Conservation (phyloP, 2,329 filamentous ascomycete species). For the Sclerotinia borealis region DNA sequence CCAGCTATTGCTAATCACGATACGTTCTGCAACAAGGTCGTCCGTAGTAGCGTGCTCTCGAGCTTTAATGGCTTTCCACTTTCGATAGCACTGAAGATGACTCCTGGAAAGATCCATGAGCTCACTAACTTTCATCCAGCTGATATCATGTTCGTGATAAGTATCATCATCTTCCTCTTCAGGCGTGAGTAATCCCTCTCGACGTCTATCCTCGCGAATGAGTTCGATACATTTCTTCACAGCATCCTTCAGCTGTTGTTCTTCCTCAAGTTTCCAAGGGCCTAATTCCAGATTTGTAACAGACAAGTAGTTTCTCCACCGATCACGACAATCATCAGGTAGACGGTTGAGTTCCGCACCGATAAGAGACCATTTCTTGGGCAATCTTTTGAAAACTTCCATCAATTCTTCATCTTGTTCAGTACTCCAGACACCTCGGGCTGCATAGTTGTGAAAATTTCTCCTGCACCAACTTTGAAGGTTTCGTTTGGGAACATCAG, state of each 20-base stretch:
- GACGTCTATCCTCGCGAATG: slow-evolving; percentile 38
- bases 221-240: slow-evolving; percentile 48
- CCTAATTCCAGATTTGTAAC: slow-evolving; percentile 45
- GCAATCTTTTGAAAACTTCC: slow-evolving; percentile 39
- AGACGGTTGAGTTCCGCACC: slow-evolving; percentile 57
- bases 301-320: slow-evolving; percentile 63
- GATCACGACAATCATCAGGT: slow-evolving; percentile 60
- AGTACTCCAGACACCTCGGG: slow-evolving; percentile 51
- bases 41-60: slow-evolving; percentile 23
- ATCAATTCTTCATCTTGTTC: slow-evolving; percentile 53
- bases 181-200: slow-evolving; percentile 23
- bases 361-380: slow-evolving; percentile 56
- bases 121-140: slow-evolving; percentile 60
- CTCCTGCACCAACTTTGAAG: slow-evolving; percentile 53
- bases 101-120: slow-evolving; percentile 56
- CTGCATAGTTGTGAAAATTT: slow-evolving; percentile 59
- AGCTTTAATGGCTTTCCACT: slow-evolving; percentile 53
- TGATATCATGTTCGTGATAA: slow-evolving; percentile 48
- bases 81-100: slow-evolving; percentile 60
- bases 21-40: slow-evolving; percentile 13
- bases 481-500: slow-evolving; percentile 46
- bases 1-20: slow-evolving; percentile 35
- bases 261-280: slow-evolving; percentile 57
- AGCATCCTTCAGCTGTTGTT: slow-evolving; percentile 36
- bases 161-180: slow-evolving; percentile 26